Base-by-base conservation (phyloP, 306 rosid genomes). In the Vachellia collinsii region DNA sequence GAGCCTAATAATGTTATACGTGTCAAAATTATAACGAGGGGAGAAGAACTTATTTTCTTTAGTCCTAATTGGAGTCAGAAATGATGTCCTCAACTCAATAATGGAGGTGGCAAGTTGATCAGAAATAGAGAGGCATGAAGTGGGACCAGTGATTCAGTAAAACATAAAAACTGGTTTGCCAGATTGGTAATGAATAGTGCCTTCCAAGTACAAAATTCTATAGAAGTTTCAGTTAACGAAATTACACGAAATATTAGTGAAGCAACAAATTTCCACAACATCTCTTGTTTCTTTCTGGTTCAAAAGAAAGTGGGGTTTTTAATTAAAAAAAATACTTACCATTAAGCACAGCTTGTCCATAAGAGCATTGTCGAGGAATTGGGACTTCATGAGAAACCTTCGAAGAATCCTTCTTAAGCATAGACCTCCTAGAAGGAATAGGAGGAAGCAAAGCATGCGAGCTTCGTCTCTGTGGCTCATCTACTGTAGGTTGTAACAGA, bases 331-430 rank as follows among this genome's bases (percentile, higher is more conserved):
- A 11, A 17, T 8, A 59, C 83, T 77, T 81, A 96, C 99, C 99
- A 83, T 96, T 96, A 71, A 92, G 80, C 64, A 93, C 90, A 39
- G 99, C 88, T 82, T 96, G 98, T 34, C 93, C 86, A 46, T 36
- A 92, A 12, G 99, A 79, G 89, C 99, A 88, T 1, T 93, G 91
- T 64, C 79, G 83, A 77, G 97, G 83, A 54, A 85, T 75, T 6
- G 98, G 97, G 77, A 81, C 77, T 38, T 89, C 98, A 79, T 89
- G 95, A 77, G 97, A 81, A 82, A 86, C 86, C 74, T 85, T 90
- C 51, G 89, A 79, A 19, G 84, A 90, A 75, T 90, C 98, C 77
- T 84, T 90, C 74, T 81, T 81, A 9, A 87, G 29, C 23, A 86
- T 86, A 39, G 91, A 77, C 71, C 86, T 89, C 77, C 97, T 74